Base-by-base conservation (phyloP, 73 alveolate species). In the Paramecium caudatum region DNA sequence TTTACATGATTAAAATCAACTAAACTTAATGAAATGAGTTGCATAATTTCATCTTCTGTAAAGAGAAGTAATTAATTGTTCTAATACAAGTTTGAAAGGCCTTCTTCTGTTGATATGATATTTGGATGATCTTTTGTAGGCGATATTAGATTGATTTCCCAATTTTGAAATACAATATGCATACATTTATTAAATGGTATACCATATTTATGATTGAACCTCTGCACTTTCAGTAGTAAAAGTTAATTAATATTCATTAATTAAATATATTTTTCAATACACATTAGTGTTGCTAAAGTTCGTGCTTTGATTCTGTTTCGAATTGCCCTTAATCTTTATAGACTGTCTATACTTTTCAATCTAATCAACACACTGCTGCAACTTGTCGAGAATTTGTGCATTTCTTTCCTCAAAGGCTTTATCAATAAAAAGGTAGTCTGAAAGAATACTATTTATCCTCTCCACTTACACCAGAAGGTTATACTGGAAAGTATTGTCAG, bases 351-450 rank as follows among this genome's bases (percentile, higher is more conserved):
- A 55, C 30, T 55, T 19, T 23, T 55, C 80, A 3, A 55, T 23
- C 1, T 55, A 27, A 23, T 55, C 80, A 23, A 55, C 80, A 7
- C 43, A 10, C 30, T 19, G 46, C 16, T 55, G 23, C 21, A 55
- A 55, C 30, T 23, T 55, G 30, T 55, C 80, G 13, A 55, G 30
- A 8, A 55, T 16, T 23, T 55, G 45, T 27, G 9, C 30, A 55
- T 55, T 55, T 55, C 30, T 55, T 10, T 23, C 80, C 13, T 55
- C 80, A 55, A 55, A 55, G 0, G 80, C 80, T 55, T 43, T 55
- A 55, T 55, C 80, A 23, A 55, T 55, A 55, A 55, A 43, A 5
- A 55, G 80, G n/a, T 55, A 55, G 30, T 55, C 80, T 16, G 80
- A 55, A 55, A 55, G 80, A 55, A 55, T 55, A 27, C 80, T 55